Evolutionary conservation across 2,329 filamentous ascomycete species (phyloP), one percentile per base, ranked within the genome.

Genomic region (Venturia asperata): DNA sequence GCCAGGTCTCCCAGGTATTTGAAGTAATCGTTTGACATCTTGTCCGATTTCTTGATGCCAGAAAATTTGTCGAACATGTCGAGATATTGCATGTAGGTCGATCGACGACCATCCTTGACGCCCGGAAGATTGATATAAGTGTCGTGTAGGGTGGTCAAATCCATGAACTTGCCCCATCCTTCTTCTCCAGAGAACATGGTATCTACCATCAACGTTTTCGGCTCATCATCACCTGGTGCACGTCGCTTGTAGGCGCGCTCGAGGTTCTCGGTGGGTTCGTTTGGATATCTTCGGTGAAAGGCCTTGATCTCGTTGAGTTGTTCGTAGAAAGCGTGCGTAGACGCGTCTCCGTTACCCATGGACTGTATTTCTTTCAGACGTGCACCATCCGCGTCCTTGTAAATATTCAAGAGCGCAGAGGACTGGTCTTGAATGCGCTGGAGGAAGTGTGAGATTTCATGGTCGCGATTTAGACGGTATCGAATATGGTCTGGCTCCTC

Each of bases 151-250:
- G 82, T 84, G 21, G 89, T 93, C 60, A 99, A 79, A 75, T 99
- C 94, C 72, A 99, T 90, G 77, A 91, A 99, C 70, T 91, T 89
- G 55, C 94, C 94, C 72, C 89, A 97, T 0, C 88, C 89, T 76
- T 99, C 94, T 77, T 99, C 95, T 67, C 94, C 94, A 0, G 92
- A 96, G 76, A 99, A 99, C 80, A 97, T 89, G 66, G 86, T 86
- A 73, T 97, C 93, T 61, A 97, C 87, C 63, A 92, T 85, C 55
- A 85, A 85, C 4, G 83, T 81, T 65, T 84, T 76, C 1, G 82
- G 79, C 60, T 71, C 72, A 62, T 86, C 84, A 68, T 88, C 87
- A 55, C 86, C 86, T 15, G 82, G 83, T 52, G 82, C 79, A 66
- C 83, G 85, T 72, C 86, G 83, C 75, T 92, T 91, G 80, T 99